A percentile compares a stretch with the other conserved stretches of the same genome.
phyloP scores from a whole-genome alignment of 176 grass and related monocot species.

The Musa troglodytarum region DNA sequence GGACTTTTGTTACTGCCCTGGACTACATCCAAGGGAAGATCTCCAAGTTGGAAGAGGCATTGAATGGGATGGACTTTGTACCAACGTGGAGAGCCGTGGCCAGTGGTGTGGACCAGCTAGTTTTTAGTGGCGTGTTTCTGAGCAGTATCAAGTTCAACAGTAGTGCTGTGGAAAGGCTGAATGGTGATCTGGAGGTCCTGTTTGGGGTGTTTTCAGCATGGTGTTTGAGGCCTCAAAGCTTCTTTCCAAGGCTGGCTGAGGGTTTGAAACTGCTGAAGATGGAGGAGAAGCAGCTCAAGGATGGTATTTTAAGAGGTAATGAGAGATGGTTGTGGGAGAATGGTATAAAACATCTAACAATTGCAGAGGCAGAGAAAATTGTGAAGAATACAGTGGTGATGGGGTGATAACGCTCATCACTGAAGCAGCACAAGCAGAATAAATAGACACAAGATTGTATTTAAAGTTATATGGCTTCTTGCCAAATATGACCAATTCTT shows the following conservation, averaged over 20 bases:
- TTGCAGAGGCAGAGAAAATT: conserved; percentile 46
- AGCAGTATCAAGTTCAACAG: conserved; percentile 41
- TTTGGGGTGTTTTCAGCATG: conserved; percentile 65
- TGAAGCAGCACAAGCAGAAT: conserved; percentile 6
- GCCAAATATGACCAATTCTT: conserved; percentile 1
- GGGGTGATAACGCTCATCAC: conserved; percentile 19
- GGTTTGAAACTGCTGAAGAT: conserved; percentile 48
- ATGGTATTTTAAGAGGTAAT: conserved; percentile 27
- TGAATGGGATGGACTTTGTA: conserved; percentile 65
- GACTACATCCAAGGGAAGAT: conserved; percentile 69
- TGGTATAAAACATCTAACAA: conserved; percentile 54
- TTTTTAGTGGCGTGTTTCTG: conserved; percentile 55
- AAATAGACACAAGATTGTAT: not conserved
- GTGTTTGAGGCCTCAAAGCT: conserved; percentile 87
- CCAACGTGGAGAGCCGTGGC: conserved; percentile 62
- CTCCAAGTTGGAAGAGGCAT: conserved; percentile 46
- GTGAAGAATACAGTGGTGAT: conserved; percentile 46
- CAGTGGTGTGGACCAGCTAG: conserved; percentile 48
- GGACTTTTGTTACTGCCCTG: conserved; percentile 42
- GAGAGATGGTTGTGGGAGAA: conserved; percentile 40
- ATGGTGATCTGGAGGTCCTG: conserved; percentile 44
- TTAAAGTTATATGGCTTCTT: not conserved
- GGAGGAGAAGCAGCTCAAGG: conserved; percentile 37
- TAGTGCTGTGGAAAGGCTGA: conserved; percentile 53
- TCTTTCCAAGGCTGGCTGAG: conserved; percentile 58